Conservation (phyloP, 225 moss, liverwort and hornwort genomes). For the Climacium dendroides region DNA sequence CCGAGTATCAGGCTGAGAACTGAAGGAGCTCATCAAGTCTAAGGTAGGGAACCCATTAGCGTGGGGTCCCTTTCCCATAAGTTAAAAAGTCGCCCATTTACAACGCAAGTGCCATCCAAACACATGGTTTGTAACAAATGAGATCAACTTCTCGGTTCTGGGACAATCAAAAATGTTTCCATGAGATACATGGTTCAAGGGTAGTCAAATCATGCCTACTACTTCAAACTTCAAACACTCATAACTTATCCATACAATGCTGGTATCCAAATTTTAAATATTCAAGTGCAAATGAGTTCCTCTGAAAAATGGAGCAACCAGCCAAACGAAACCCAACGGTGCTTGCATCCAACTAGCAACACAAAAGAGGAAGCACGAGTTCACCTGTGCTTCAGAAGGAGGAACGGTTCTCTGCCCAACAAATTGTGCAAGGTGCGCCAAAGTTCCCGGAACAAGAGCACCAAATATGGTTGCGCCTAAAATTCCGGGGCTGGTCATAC, state of each 20-base stretch:
- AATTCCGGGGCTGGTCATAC: conserved; percentile 20
- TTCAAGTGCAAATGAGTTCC: background rate
- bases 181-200: background rate
- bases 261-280: background rate
- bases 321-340: background rate
- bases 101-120: background rate
- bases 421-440: conserved; percentile 54
- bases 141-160: background rate
- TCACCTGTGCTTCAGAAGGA: conserved; percentile 54
- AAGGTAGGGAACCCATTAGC: background rate
- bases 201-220: background rate
- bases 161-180: background rate
- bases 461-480: conserved; percentile 25
- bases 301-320: background rate
- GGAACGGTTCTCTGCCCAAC: conserved; percentile 35
- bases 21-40: background rate
- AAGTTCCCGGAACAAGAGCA: conserved; percentile 45
- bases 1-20: background rate
- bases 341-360: background rate
- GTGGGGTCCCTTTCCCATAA: background rate
- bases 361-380: background rate
- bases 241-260: background rate
- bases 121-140: background rate
- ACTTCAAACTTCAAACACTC: background rate
- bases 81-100: background rate